These are phyloP conservation scores for Przewalskia tangutica DNA, from an alignment of 257 asterid species.

Conservation along the genomic window DNA sequence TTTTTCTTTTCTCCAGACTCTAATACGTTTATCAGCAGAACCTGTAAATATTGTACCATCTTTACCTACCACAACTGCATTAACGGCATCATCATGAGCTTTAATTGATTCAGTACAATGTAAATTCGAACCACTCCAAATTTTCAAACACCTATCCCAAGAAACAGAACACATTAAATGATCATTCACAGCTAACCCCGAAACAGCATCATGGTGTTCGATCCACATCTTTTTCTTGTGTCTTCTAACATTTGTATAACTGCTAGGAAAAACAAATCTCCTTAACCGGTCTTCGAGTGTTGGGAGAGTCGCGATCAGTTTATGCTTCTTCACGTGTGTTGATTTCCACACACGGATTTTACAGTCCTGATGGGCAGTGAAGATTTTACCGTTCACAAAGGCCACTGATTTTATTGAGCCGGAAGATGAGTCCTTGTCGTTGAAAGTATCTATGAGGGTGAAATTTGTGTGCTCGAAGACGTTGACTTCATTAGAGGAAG, in stretches of 20 bases:
- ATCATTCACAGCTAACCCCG: constrained; percentile 32
- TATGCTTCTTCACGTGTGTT: constrained; percentile 28
- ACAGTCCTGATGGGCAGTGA: constrained; percentile 82
- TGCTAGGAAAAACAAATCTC: constrained; percentile 38
- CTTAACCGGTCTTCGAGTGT: constrained; percentile 44
- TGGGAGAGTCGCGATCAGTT: constrained; percentile 46
- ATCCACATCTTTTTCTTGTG: constrained; percentile 63
- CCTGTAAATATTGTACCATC: constrained; percentile 64
- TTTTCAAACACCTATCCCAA: constrained; percentile 67
- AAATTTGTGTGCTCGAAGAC: constrained; percentile 30
- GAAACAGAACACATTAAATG: constrained; percentile 37
- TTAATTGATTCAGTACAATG: constrained; percentile 46
- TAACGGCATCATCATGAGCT: constrained; percentile 90
- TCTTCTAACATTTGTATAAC: constrained; percentile 48
- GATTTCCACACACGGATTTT: constrained; percentile 61
- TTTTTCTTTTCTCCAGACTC: constrained; percentile 53
- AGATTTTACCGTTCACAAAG: constrained; percentile 34
- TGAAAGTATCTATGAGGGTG: constrained; percentile 36
- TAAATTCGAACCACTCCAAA: constrained; percentile 31
- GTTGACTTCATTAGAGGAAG: constrained; percentile 41
- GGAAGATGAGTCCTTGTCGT: constrained; percentile 11
- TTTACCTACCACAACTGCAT: constrained; percentile 36
- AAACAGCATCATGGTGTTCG: constrained; percentile 68
- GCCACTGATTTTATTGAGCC: constrained; percentile 57
- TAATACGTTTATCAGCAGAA: constrained; percentile 61